phyloP scores from a whole-genome alignment of 768 basidiomycete species.

The Russula dissimulans region DNA sequence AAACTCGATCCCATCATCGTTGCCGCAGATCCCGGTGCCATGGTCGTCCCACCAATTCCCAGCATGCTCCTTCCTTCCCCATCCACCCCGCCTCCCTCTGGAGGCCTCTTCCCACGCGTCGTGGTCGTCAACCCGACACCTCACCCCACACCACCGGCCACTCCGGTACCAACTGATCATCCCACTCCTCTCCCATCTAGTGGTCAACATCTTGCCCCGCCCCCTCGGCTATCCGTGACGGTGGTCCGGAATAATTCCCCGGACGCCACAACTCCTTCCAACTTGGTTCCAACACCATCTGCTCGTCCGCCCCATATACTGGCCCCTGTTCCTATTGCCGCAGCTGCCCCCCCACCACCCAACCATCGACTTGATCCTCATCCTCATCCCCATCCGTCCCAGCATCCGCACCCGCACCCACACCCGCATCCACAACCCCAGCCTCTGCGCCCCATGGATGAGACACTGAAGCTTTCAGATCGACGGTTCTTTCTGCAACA shows the following conservation, averaged over 20 bases:
- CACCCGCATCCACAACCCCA: not conserved
- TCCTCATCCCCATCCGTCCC: not conserved
- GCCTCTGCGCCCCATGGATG: conserved; percentile 20
- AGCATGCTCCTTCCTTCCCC: conserved; percentile 17
- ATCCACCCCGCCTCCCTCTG: conserved; percentile 20
- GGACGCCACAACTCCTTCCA: conserved; percentile 13
- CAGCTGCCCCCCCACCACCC: not conserved
- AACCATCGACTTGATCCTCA: not conserved
- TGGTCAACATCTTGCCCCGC: conserved; percentile 26
- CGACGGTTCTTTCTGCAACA: conserved; percentile 38
- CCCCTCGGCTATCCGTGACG: conserved; percentile 20
- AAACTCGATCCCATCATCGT: conserved; percentile 18
- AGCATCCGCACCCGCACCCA: not conserved
- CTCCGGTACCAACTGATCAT: conserved; percentile 33
- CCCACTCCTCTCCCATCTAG: conserved; percentile 24
- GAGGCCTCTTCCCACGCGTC: conserved; percentile 40
- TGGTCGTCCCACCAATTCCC: conserved; percentile 23
- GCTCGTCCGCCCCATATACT: conserved; percentile 33
- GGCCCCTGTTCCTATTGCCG: conserved; percentile 26
- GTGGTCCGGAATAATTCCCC: conserved; percentile 9
- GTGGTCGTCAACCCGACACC: conserved; percentile 71
- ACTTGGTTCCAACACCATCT: conserved; percentile 24
- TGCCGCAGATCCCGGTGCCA: conserved; percentile 11
- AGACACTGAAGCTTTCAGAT: conserved; percentile 31
- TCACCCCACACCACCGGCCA: conserved; percentile 69